Evolutionary conservation across 306 rosid genomes (phyloP).

Genomic region (Prunus fruticosa): DNA sequence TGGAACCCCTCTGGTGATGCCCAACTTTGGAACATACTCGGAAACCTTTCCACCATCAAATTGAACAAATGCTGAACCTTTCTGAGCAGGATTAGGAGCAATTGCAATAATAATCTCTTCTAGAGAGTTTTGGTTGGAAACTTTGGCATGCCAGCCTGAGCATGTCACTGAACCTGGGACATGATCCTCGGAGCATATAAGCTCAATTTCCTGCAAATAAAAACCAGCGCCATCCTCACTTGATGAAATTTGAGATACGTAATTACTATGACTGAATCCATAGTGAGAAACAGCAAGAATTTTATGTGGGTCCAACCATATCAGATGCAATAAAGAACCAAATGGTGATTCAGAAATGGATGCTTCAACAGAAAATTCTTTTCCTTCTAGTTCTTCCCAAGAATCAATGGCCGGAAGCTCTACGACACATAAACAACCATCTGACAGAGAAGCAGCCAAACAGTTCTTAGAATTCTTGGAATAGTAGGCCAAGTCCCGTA

Average conservation of each 20-base stretch:
- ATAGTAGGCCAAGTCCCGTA: constrained; percentile 57
- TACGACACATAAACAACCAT: constrained; percentile 63
- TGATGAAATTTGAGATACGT: constrained; percentile 29
- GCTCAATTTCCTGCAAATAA: constrained; percentile 73
- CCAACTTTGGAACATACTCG: constrained; percentile 53
- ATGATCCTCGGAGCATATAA: constrained; percentile 67
- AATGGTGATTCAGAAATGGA: constrained; percentile 37
- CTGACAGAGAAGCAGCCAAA: constrained; percentile 68
- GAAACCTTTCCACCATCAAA: constrained; percentile 61
- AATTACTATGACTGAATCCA: constrained; percentile 59
- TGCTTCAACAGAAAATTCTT: constrained; percentile 62
- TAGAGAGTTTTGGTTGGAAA: constrained; percentile 43
- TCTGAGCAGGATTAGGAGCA: constrained; percentile 55
- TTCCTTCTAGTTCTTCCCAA: constrained; percentile 95
- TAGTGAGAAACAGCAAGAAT: constrained; percentile 73
- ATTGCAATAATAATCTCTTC: constrained; percentile 61
- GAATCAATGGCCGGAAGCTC: constrained; percentile 80
- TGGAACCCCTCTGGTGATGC: constrained; percentile 40
- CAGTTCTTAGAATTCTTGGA: constrained; percentile 65
- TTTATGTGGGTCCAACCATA: constrained; percentile 73
- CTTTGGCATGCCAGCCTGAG: constrained; percentile 83
- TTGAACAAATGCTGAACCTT: constrained; percentile 67
- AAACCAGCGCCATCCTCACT: constrained; percentile 49
- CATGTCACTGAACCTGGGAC: constrained; percentile 64
- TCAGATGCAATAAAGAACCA: constrained; percentile 70